Evolutionary conservation across 2,329 filamentous ascomycete species (phyloP), one percentile per base, ranked within the genome.

Genomic region (Dryadomyces quercivorus): DNA sequence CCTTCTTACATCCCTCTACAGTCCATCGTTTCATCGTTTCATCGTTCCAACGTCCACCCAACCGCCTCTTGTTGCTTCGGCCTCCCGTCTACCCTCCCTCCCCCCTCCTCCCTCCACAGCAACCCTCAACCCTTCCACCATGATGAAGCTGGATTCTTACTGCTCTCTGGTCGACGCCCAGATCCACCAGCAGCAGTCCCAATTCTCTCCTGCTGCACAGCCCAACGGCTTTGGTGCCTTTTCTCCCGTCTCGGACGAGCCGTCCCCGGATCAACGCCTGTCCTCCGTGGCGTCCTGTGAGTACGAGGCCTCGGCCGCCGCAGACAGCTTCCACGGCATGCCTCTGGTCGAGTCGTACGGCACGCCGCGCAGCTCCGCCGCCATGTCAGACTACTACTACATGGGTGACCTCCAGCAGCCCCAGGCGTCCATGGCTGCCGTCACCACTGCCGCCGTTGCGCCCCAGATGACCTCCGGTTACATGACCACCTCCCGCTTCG

Each of bases 221-320:
- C 16, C 55, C 16, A 21, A 69, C 36, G 60, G 63, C 52, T 73
- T 71, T 65, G 71, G 71, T 44, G 66, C 71, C 26, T 74, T 69
- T 57, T 75, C 72, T 44, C 72, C 72, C 47, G 68, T 65, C 34
- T 74, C 73, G 55, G 66, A 70, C 62, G 68, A 71, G 54, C 73
- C 72, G 47, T 70, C 70, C 18, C 70, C 72, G 9, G 65, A 70
- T 58, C 55, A 55, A 20, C 56, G 59, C 3, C n/a, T 67, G 42
- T 61, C 61, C 51, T 57, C 59, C 1, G 61, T 73, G 58, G 68
- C 70, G 47, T 70, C 51, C 1, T 43, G 70, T 58, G 67, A 72
- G 18, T 63, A 61, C n/a, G 38, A 54, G 16, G 15, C 40, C 10
- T 21, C 51, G 6, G 20, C 46, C 15, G 38, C 43, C 20, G 50